Conservation (phyloP, 2,329 filamentous ascomycete species). For the Erysiphe neolycopersici region DNA sequence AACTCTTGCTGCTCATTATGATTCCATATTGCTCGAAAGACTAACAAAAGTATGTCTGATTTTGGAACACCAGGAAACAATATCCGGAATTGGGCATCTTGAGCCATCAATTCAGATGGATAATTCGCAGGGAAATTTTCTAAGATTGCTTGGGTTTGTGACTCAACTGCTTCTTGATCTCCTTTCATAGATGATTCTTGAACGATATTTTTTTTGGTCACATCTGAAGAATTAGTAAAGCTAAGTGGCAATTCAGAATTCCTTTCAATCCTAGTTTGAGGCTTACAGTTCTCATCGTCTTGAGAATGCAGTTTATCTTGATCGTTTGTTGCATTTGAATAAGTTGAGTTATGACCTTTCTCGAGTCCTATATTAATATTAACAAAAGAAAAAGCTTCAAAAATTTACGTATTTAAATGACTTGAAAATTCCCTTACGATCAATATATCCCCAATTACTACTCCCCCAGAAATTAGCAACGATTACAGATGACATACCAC, state of each 20-base stretch:
- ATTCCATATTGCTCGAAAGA: constrained; percentile 76
- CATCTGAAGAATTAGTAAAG: constrained; percentile 5
- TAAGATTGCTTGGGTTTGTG: constrained; percentile 7
- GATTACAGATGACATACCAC: constrained; percentile 56
- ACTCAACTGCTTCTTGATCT: constrained; percentile 15
- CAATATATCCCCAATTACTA: constrained; percentile 49
- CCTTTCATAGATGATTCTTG: constrained; percentile 12
- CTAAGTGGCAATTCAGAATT: constrained; percentile 4
- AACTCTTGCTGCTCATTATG: constrained; percentile 52
- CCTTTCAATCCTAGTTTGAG: constrained; percentile 5
- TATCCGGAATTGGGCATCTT: constrained; percentile 80
- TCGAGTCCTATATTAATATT: constrained; percentile 16
- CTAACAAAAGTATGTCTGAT: constrained; percentile 63
- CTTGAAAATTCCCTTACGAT: constrained; percentile 15
- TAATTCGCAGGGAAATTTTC: constrained; percentile 45
- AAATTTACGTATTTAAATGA: no score
- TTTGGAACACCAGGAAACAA: constrained; percentile 59
- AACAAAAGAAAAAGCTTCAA: no score
- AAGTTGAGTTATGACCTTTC: constrained; percentile 14
- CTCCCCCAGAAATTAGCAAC: constrained; percentile 90
- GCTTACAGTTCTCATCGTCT: constrained; percentile 11
- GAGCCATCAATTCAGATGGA: constrained; percentile 53
- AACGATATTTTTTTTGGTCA: constrained; percentile 1
- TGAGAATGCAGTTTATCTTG: constrained; percentile 7
- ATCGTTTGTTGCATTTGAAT: neutral